Percentiles rank a stretch among this genome's conserved stretches.
These are phyloP conservation scores for Malassezia psittaci DNA, from an alignment of 1,284 basidiomycete species.

Conservation along the genomic window DNA sequence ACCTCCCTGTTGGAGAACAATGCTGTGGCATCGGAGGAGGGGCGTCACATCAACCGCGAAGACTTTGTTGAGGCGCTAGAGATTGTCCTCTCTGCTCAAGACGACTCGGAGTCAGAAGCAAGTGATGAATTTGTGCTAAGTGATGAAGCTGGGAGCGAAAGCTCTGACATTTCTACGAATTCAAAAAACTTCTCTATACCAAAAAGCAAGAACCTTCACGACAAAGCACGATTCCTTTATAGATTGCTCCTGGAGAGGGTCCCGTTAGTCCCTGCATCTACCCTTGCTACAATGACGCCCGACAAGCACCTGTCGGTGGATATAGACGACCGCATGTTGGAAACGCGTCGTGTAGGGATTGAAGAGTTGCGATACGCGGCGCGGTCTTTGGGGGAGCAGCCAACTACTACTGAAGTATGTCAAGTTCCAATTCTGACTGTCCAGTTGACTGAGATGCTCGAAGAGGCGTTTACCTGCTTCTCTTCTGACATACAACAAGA, in stretches of 20 bases:
- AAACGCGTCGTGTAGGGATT: slow-evolving; percentile 6
- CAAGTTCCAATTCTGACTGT: neutral
- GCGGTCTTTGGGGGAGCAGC: slow-evolving; percentile 1
- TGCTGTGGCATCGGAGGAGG: neutral
- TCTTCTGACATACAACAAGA: neutral
- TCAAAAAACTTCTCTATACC: neutral
- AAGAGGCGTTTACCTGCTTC: slow-evolving; percentile 6
- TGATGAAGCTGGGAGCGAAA: no score
- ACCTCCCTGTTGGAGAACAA: neutral
- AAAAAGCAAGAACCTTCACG: neutral
- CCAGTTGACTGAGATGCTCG: slow-evolving; percentile 11
- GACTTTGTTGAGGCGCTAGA: slow-evolving; percentile 9
- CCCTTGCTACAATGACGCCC: neutral
- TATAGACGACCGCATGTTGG: neutral
- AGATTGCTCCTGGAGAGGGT: slow-evolving; percentile 10
- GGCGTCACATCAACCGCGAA: neutral
- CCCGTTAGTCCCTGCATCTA: neutral
- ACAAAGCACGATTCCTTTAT: slow-evolving; percentile 5
- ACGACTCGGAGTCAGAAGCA: neutral
- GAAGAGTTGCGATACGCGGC: slow-evolving; percentile 11
- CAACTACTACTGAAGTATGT: slow-evolving; percentile 2
- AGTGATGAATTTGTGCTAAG: neutral
- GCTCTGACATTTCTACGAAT: neutral
- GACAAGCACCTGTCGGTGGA: neutral
- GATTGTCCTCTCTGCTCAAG: neutral